Conservation (phyloP, 495 filamentous ascomycete genomes). For the Neurospora sp. region DNA sequence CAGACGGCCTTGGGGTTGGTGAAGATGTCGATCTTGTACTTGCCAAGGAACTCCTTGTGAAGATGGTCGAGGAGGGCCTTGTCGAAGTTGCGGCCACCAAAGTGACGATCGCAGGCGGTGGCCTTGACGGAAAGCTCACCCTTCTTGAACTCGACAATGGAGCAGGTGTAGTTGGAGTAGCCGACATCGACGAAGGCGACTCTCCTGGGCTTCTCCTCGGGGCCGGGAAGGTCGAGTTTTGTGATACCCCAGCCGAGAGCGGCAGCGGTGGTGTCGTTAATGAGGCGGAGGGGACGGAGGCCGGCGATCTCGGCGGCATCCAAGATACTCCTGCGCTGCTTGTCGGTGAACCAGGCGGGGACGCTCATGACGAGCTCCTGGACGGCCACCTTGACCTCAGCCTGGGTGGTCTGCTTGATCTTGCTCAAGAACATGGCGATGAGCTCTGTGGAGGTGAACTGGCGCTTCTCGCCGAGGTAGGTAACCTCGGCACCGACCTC, state of each 20-base stretch:
- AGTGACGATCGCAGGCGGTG: conserved; percentile 90
- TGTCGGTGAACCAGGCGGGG: conserved; percentile 94
- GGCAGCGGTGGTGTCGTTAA: conserved; percentile 97
- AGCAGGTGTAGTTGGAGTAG: conserved; percentile 88
- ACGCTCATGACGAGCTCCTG: conserved; percentile 90
- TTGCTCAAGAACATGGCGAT: conserved; percentile 93
- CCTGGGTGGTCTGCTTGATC: conserved; percentile 76
- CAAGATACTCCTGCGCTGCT: conserved; percentile 77
- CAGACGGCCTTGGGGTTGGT: conserved; percentile 80
- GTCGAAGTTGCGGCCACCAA: conserved; percentile 97
- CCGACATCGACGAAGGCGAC: conserved; percentile 95
- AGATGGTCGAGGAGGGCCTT: conserved; percentile 90
- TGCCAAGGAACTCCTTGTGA: conserved; percentile 85
- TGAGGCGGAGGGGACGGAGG: conserved; percentile 81
- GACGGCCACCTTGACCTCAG: conserved; percentile 87
- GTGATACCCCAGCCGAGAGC: conserved; percentile 97
- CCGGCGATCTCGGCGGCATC: conserved; percentile 94
- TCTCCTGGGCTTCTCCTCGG: conserved; percentile 86
- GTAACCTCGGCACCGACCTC: conserved; percentile 90
- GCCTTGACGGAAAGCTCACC: conserved; percentile 90
- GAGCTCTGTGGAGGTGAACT: conserved; percentile 84
- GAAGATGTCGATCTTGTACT: conserved; percentile 84
- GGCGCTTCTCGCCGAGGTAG: conserved; percentile 91
- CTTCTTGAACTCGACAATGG: conserved; percentile 94
- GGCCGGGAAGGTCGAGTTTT: conserved; percentile 78